Conservation (phyloP, 2,329 filamentous ascomycete genomes). For the Elsinoe ampelina region DNA sequence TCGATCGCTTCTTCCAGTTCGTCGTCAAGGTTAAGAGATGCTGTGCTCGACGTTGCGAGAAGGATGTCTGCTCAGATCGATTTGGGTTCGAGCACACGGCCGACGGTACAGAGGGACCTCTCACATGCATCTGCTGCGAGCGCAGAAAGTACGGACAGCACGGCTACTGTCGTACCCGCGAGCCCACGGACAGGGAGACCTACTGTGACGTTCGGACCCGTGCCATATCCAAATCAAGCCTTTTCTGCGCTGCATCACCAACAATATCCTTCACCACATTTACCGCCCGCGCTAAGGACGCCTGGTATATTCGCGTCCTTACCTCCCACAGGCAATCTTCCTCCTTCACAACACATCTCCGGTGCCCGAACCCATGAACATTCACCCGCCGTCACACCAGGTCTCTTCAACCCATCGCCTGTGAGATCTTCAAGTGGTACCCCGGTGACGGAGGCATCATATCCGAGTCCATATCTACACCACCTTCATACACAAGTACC, state of each 20-base stretch:
- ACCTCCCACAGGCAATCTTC: constrained; percentile 31
- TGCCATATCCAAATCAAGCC: constrained; percentile 41
- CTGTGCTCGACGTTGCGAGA: constrained; percentile 6
- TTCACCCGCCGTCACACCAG: constrained; percentile 39
- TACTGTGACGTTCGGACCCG: constrained; percentile 25
- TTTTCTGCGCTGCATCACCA: constrained; percentile 41
- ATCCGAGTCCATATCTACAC: constrained; percentile 43
- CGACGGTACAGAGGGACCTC: constrained; percentile 32
- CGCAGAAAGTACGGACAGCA: constrained; percentile 32
- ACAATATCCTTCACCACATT: constrained; percentile 31
- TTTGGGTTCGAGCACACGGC: constrained; percentile 22
- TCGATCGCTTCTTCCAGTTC: constrained; percentile 9
- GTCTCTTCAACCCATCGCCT: constrained; percentile 34
- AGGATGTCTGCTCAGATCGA: constrained; percentile 13
- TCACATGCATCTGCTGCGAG: constrained; percentile 35
- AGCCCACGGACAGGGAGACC: constrained; percentile 18
- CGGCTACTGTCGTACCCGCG: constrained; percentile 25
- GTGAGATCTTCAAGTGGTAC: constrained; percentile 21
- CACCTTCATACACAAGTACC: constrained; percentile 41
- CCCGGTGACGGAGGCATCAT: constrained; percentile 32
- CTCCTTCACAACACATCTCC: constrained; percentile 31
- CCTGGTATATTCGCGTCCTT: constrained; percentile 34
- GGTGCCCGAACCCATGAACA: constrained; percentile 36
- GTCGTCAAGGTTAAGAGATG: constrained; percentile 11
- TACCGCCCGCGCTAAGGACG: constrained; percentile 33